Evolutionary conservation across 1,284 basidiomycete species (phyloP).

Genomic region (Malassezia psittaci): DNA sequence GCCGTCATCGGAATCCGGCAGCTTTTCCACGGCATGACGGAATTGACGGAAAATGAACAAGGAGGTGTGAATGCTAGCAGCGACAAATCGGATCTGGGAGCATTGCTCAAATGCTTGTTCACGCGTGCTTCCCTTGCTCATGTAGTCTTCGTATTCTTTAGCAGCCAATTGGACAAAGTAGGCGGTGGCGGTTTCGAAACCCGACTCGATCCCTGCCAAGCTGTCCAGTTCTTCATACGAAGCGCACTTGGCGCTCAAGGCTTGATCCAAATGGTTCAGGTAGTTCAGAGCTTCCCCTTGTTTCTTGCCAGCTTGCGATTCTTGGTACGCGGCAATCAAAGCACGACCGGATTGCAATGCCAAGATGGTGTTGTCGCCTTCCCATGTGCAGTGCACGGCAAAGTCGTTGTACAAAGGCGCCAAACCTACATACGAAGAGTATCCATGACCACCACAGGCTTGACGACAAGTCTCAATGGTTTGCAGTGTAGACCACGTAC

Average conservation of each 20-base stretch:
- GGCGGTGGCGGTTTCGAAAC: constrained; percentile 53
- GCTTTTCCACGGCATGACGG: constrained; percentile 35
- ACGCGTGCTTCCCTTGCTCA: constrained; percentile 51
- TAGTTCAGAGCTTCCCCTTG: constrained; percentile 50
- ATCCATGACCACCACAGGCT: constrained; percentile 56
- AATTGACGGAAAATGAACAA: constrained; percentile 48
- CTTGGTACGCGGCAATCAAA: constrained; percentile 52
- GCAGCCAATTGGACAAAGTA: constrained; percentile 54
- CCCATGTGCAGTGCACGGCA: constrained; percentile 52
- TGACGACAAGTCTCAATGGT: constrained; percentile 55
- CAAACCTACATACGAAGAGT: constrained; percentile 55
- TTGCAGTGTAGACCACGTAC: constrained; percentile 55
- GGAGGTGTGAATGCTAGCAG: constrained; percentile 51
- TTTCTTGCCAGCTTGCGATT: constrained; percentile 51
- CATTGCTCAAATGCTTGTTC: constrained; percentile 54
- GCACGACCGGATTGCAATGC: constrained; percentile 54
- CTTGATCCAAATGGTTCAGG: constrained; percentile 49
- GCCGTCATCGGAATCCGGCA: constrained; percentile 31
- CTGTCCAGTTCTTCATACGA: constrained; percentile 49
- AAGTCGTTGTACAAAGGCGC: constrained; percentile 53
- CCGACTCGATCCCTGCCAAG: constrained; percentile 51
- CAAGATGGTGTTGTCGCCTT: constrained; percentile 55
- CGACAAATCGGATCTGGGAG: constrained; percentile 54
- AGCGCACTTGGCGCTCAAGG: constrained; percentile 49
- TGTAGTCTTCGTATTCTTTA: constrained; percentile 49